Evolutionary conservation across 2,329 filamentous ascomycete genomes (phyloP).

Genomic region (Hypoxylon sp.): DNA sequence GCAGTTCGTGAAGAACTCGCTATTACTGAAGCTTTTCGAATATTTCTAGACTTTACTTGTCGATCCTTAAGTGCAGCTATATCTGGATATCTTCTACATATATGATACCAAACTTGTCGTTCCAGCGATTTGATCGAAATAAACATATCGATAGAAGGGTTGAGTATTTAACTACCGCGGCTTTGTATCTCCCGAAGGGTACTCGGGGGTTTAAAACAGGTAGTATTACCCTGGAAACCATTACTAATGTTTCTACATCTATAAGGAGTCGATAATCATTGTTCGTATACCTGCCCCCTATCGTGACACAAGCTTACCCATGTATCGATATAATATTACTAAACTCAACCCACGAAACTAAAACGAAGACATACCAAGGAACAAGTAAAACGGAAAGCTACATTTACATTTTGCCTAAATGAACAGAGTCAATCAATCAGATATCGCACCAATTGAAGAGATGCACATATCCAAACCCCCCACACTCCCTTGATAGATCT

Average conservation of each 20-base stretch:
- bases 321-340: neutral
- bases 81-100: neutral
- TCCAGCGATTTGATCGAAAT: neutral
- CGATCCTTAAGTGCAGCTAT: neutral
- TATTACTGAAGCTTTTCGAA: neutral
- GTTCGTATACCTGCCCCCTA: neutral
- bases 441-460: slow-evolving; percentile 35
- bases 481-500: slow-evolving; percentile 17
- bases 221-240: neutral
- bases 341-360: neutral
- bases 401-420: slow-evolving; percentile 25
- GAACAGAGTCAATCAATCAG: neutral
- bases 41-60: neutral
- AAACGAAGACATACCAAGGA: neutral
- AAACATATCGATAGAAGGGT: neutral
- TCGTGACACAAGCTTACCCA: neutral
- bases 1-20: neutral
- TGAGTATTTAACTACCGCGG: neutral
- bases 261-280: neutral
- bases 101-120: neutral
- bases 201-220: neutral
- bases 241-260: neutral
- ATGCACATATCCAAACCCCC: slow-evolving; percentile 12
- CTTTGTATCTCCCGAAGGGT: neutral
- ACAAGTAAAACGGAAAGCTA: neutral